Evolutionary conservation across 2,329 filamentous ascomycete genomes (phyloP).

Genomic region (Daldinia sp.): DNA sequence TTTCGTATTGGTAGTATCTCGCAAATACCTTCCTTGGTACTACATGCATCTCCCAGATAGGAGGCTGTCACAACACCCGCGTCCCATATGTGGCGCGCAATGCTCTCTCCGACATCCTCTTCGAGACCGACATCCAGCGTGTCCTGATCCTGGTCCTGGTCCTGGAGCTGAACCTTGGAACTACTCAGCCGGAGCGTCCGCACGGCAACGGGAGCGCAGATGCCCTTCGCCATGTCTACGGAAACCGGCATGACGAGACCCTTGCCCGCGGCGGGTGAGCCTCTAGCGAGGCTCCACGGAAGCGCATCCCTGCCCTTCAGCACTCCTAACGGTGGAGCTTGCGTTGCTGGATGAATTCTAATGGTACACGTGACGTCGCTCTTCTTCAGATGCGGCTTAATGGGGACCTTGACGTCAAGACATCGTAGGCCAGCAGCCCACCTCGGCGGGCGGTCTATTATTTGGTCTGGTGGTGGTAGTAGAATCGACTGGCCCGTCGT

Average conservation of each 20-base stretch:
- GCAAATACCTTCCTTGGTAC: conserved; percentile 25
- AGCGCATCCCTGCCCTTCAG: conserved; percentile 39
- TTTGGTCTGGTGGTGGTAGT: neutral
- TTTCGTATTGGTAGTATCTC: conserved; percentile 39
- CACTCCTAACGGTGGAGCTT: conserved; percentile 27
- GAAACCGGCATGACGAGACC: conserved; percentile 47
- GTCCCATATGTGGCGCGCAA: conserved; percentile 71
- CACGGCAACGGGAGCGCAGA: conserved; percentile 41
- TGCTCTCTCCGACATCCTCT: conserved; percentile 70
- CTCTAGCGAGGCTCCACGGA: conserved; percentile 25
- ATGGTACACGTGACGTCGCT: conserved; percentile 38
- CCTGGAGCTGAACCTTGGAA: conserved; percentile 23
- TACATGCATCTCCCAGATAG: conserved; percentile 50
- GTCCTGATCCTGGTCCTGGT: conserved; percentile 47
- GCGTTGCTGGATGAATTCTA: conserved; percentile 40
- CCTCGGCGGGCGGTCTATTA: conserved; percentile 19
- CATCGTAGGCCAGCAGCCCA: conserved; percentile 56
- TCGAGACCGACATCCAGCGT: conserved; percentile 57
- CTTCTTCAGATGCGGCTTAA: conserved; percentile 28
- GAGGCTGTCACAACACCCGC: conserved; percentile 62
- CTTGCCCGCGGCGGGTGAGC: conserved; percentile 12
- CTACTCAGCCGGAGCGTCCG: conserved; percentile 42
- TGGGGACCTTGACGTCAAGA: conserved; percentile 51
- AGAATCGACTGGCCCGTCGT: conserved; percentile 18
- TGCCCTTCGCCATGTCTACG: conserved; percentile 43